Base-by-base conservation (phyloP, 257 asterid species). In the Petunia axillaris region DNA sequence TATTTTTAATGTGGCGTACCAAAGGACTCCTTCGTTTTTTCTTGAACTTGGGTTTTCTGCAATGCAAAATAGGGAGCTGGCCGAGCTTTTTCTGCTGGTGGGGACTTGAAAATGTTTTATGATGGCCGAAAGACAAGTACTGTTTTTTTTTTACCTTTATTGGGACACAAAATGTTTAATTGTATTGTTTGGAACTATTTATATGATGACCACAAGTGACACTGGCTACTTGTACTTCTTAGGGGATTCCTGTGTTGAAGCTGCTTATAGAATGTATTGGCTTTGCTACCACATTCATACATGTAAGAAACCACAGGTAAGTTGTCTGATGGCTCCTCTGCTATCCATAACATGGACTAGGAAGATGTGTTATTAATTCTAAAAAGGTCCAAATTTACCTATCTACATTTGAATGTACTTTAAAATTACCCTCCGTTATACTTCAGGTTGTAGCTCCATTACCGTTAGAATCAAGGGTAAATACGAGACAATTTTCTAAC, bases 221-320 rank as follows among this genome's bases (percentile, higher is more conserved):
- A 48, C 16, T 6, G 25, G 1, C 6, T 6, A 48, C 67, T 73
- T 53, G 35, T 64, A 8, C 14, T 52, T 82, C 58, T 43, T 10
- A 95, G 98, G 90, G 92, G 95, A 92, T 89, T 85, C 93, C 1
- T 84, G 85, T 86, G 90, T 95, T 64, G 96, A 93, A 88, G 97
- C 88, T 80, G 98, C 90, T 48, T 93, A 93, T 63, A 85, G 97
- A 79, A 92, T 93, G 95, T 95, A 93, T 82, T 95, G 99, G 97
- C 97, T 93, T 59, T 93, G 99, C 81, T 92, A 92, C 88, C 99
- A 93, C 86, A 88, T 91, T 87, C 98, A 95, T 80, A 91, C 97
- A 37, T 90, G 90, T 66, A 93, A 93, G 87, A 95, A 93, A 89
- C 85, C 91, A 2, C 85, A 85, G 94, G 99, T 93, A n/a, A 54